A percentile compares a stretch with the other conserved stretches of the same genome.
Evolutionary conservation across 176 grass and related monocot species (phyloP).

Genomic region (barley (Hordeum vulgare)): MorexV3_pseudomolecules_assembly NC_058522.1:438632645-438633144

Average conservation of each 20-base stretch:
- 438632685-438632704: constrained; percentile 66
- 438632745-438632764: constrained; percentile 26
- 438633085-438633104: no score
- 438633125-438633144: not conserved
- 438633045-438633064: no score
- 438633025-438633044: no score
- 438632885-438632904: not conserved
- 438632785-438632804: not conserved
- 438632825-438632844: not conserved
- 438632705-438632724: constrained; percentile 70
- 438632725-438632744: constrained; percentile 63
- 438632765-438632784: not conserved
- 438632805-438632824: not conserved
- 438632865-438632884: not conserved
- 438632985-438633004: not conserved
- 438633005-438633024: not conserved
- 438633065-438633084: no score
- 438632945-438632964: not conserved
- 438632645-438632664: constrained; percentile 72
- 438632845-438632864: not conserved
- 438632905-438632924: not conserved
- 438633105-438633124: not conserved
- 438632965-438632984: not conserved
- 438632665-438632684: constrained; percentile 80
- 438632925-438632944: not conserved